Evolutionary conservation across 192 early-diverging fungal species (phyloP), one percentile per base, ranked within the genome.

Genomic region (Allomyces arbusculus): DNA sequence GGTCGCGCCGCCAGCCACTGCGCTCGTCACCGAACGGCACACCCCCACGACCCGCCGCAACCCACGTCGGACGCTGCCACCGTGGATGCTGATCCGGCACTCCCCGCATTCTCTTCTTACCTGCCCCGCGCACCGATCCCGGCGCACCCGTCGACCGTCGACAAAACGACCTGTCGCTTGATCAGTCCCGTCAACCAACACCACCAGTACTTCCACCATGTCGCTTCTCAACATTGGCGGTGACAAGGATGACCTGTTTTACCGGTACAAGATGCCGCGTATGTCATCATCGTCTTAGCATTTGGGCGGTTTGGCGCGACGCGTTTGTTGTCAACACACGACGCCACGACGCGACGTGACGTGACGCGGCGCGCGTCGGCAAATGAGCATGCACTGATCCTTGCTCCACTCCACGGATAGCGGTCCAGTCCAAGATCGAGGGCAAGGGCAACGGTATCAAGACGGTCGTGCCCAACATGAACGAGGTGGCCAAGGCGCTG

Each of bases 401-500:
- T 61, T 58, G 45, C 62, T 12, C 66, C 70, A 66, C 63, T 77
- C 62, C 68, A 76, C 26, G 24, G 70, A 23, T 61, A 62, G 24
- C 67, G 67, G 23, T 66, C 23, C 24, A 58, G 50, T 14, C 77
- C 28, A 84, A 91, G 84, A 86, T 97, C 62, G 95, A 99, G 74
- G 95, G 95, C 68, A 91, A 89, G 75, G 95, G 95, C 62, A 99
- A 99, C 80, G 94, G 94, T 67, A 97, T 99, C 78, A 99, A 99
- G 77, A 99, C 95, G 9, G 91, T 95, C 62, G 80, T 99, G 69
- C 87, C 89, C 65, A 99, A 99, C 84, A 96, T 99, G 88, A 68
- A 84, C 40, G 92, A 96, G 65, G 86, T 99, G 68, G 87, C 92
- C 22, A 88, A 88, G 67, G 83, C 94, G 22, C 79, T 99, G 25